Base-by-base conservation (phyloP, 2,329 filamentous ascomycete genomes). In the Diaporthe caulivora region DNA sequence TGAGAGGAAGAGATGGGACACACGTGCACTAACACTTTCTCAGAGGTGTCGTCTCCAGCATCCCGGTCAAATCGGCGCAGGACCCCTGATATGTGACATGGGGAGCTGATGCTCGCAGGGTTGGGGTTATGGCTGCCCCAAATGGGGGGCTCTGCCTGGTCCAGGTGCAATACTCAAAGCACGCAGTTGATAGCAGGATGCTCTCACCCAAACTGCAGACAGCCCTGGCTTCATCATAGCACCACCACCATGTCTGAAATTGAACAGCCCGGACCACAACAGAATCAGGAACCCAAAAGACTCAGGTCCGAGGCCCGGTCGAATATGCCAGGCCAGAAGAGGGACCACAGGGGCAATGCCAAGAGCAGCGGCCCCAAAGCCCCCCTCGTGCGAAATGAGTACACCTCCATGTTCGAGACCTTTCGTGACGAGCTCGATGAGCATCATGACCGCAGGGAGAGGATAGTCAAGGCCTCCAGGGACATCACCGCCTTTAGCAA, bases 401-500 rank as follows among this genome's bases (percentile, higher is more conserved):
- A 90, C 80, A 90, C 91, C 75, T 83, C 92, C 77, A 95, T 98
- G 89, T 99, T 99, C 81, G 93, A 94, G 82, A 85, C 82, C 10
- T 98, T 98, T 82, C 92, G 95, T 68, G 88, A 93, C 79, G 95
- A 98, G 83, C 87, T 99, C 37, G 97, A 99, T 80, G 91, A 97
- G 83, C 96, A 98, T 81, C 94, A 99, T 82, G 97, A 98, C 83
- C 92, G 97, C 21, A 90, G 95, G 72, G 95, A 98, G 85, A 91
- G 93, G 70, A 91, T 98, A 77, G 94, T 97, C 80, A 99, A 98
- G 86, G 93, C 92, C 2, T 97, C 94, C 11, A 88, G 96, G 75
- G 97, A 99, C 82, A 94, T 99, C 73, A 99, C 97, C 9, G 95
- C 95, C 0, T 87, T 95, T 70, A 98, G 95, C 84, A 99, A 99